A percentile compares a stretch with the other conserved stretches of the same genome.
These are phyloP conservation scores for Corynespora cassiicola DNA, from an alignment of 2,329 filamentous ascomycete species.

Conservation along the genomic window DNA sequence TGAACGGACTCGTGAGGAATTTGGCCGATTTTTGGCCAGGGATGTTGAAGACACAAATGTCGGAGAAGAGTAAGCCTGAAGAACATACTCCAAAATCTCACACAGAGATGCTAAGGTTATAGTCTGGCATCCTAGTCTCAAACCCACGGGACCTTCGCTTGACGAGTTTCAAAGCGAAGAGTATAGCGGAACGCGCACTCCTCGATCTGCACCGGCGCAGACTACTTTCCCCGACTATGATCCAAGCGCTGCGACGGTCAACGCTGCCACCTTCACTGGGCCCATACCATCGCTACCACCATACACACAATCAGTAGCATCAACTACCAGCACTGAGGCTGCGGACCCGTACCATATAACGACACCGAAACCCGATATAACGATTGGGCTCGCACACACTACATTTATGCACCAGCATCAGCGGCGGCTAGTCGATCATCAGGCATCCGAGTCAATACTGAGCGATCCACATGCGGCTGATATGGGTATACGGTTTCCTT, in stretches of 20 bases:
- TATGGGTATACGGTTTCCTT: constrained; percentile 24
- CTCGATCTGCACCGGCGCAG: constrained; percentile 11
- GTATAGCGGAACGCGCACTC: constrained; percentile 6
- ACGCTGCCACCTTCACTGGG: constrained; percentile 10
- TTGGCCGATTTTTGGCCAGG: constrained; percentile 11
- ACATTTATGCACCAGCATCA: constrained; percentile 11
- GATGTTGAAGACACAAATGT: constrained; percentile 16
- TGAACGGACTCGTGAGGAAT: constrained; percentile 14
- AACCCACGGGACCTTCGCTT: constrained; percentile 14
- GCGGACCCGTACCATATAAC: constrained; percentile 23
- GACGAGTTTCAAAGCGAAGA: constrained; percentile 11
- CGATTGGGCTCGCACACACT: constrained; percentile 18
- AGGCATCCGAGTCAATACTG: constrained; percentile 13
- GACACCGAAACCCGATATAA: constrained; percentile 24
- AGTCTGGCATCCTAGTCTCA: constrained; percentile 22
- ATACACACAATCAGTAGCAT: constrained; percentile 15
- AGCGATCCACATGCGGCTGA: constrained; percentile 21
- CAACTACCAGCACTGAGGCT: constrained; percentile 23
- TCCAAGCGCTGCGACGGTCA: constrained; percentile 7
- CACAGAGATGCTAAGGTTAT: constrained; percentile 4
- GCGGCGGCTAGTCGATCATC: constrained; percentile 12
- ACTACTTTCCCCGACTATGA: constrained; percentile 11
- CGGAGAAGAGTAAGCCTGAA: constrained; percentile 19
- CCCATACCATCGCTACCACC: constrained; percentile 19
- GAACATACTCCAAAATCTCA: no score